These are phyloP conservation scores for Colletotrichum sp. DNA, from an alignment of 2,329 filamentous ascomycete species.

Conservation along the genomic window DNA sequence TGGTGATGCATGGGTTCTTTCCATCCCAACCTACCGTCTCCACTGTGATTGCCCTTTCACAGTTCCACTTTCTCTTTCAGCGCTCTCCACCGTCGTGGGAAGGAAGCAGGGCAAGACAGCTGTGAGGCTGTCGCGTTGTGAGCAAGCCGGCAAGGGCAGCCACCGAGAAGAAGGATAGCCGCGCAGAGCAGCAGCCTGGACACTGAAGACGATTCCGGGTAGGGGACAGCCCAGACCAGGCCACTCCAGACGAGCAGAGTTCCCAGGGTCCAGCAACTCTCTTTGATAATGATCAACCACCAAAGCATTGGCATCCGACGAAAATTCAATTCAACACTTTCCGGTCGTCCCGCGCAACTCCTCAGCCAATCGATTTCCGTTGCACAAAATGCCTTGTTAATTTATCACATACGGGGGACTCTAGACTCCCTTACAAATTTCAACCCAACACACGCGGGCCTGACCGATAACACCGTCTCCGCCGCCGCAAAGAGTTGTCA, in stretches of 20 bases:
- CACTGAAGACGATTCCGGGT: not conserved
- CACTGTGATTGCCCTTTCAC: not conserved
- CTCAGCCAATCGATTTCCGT: not conserved
- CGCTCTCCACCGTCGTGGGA: not conserved
- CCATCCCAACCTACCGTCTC: not conserved
- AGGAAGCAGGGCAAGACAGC: not conserved
- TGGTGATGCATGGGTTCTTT: not conserved
- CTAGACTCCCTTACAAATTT: not conserved
- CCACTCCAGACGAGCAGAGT: not conserved
- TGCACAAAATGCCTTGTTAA: not conserved
- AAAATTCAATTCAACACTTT: not conserved
- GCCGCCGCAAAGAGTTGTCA: not conserved
- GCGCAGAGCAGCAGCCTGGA: not conserved
- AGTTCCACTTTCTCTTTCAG: not conserved
- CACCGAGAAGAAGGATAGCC: not conserved
- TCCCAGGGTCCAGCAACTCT: not conserved
- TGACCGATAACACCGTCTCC: not conserved
- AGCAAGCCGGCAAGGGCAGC: not conserved
- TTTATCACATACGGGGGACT: not conserved
- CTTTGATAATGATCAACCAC: not conserved
- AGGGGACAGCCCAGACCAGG: not conserved
- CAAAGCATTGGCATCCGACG: not conserved
- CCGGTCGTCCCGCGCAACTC: not conserved
- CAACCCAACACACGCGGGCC: not conserved
- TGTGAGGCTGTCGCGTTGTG: not conserved